phyloP scores from a whole-genome alignment of 495 filamentous ascomycete species.

The Pseudevernia furfuracea region DNA sequence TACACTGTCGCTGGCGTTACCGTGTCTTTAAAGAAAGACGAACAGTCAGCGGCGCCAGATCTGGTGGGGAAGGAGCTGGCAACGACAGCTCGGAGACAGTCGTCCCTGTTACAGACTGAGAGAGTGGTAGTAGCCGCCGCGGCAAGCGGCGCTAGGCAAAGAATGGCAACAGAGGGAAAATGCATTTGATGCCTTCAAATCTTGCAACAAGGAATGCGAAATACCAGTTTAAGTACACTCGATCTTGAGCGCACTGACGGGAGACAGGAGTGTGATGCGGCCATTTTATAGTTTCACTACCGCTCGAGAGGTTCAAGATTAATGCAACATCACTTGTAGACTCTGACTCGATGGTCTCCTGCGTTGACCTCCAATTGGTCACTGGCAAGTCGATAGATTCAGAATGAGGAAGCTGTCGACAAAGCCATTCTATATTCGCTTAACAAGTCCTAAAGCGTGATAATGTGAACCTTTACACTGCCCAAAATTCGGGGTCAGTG shows the following conservation, averaged over 20 bases:
- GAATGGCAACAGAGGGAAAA: background rate
- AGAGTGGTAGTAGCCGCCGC: constrained; percentile 1
- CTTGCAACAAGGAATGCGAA: background rate
- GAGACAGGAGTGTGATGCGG: background rate
- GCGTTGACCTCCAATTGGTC: background rate
- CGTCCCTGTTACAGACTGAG: background rate
- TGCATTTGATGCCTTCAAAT: background rate
- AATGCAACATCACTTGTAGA: background rate
- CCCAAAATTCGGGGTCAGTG: background rate
- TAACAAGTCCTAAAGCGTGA: background rate
- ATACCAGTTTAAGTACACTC: background rate
- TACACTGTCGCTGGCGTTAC: constrained; percentile 3
- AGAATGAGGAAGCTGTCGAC: background rate
- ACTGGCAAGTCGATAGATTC: background rate
- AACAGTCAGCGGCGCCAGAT: constrained; percentile 3
- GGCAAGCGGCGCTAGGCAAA: background rate
- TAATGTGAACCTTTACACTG: background rate
- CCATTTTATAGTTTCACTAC: background rate
- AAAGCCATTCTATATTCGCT: background rate
- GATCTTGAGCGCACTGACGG: background rate
- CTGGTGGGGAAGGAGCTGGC: constrained; percentile 1
- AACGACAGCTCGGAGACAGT: constrained; percentile 5
- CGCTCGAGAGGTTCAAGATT: background rate
- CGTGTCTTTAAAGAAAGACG: constrained; percentile 1
- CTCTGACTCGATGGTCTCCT: background rate